Evolutionary conservation across 176 grass and related monocot species (phyloP).

Genomic region (Eleusine indica): DNA sequence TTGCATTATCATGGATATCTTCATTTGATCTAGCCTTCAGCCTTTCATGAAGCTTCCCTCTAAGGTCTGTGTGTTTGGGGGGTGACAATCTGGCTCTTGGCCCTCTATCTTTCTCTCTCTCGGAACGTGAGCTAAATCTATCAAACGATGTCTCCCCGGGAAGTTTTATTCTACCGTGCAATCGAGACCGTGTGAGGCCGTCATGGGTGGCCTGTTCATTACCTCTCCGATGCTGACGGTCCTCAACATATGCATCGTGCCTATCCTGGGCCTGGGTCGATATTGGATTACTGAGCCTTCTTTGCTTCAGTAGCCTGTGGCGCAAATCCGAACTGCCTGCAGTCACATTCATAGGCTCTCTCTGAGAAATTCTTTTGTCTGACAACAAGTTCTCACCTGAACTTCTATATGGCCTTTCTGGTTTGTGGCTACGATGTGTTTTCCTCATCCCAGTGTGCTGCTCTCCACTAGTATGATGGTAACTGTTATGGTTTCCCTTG

Average conservation of each 20-base stretch:
- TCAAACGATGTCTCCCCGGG: constrained; percentile 35
- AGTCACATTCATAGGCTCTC: constrained; percentile 11
- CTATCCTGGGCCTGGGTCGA: background rate
- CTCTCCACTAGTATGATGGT: constrained; percentile 19
- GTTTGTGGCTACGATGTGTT: constrained; percentile 38
- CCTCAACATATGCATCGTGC: constrained; percentile 39
- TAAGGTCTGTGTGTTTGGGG: constrained; percentile 33
- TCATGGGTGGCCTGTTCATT: constrained; percentile 27
- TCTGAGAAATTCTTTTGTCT: constrained; percentile 40
- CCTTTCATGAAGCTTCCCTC: constrained; percentile 57
- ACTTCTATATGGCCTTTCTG: constrained; percentile 30
- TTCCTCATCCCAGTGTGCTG: constrained; percentile 26
- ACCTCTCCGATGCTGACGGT: constrained; percentile 3
- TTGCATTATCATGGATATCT: constrained; percentile 9
- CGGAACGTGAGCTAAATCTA: constrained; percentile 27
- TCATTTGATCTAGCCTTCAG: constrained; percentile 49
- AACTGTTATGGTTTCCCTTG: constrained; percentile 28
- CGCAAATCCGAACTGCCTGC: constrained; percentile 52
- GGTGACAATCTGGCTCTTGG: constrained; percentile 49
- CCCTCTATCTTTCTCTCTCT: constrained; percentile 40
- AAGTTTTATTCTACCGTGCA: constrained; percentile 61
- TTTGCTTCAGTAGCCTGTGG: constrained; percentile 62
- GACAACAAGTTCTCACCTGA: constrained; percentile 42
- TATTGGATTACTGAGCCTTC: constrained; percentile 45
- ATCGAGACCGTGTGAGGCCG: constrained; percentile 25